These are phyloP conservation scores for Fusarium avenaceum DNA, from an alignment of 2,329 filamentous ascomycete genomes.

Conservation along the genomic window DNA sequence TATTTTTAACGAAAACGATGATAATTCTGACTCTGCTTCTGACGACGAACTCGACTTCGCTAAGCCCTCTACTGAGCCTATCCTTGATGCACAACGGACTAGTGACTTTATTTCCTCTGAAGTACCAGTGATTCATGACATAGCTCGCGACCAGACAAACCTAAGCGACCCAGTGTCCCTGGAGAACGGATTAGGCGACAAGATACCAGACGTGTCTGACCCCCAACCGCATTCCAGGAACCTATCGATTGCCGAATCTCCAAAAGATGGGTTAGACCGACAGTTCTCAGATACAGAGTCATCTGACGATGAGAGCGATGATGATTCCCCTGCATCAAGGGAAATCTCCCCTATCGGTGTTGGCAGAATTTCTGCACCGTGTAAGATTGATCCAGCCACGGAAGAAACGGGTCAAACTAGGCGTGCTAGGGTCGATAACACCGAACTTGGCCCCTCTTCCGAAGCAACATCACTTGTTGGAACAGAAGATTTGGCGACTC, in stretches of 20 bases:
- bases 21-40: constrained; percentile 6
- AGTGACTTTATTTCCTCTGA: constrained; percentile 1
- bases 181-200: constrained; percentile 1
- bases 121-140: neutral
- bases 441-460: neutral
- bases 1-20: neutral
- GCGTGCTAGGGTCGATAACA: neutral
- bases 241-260: neutral
- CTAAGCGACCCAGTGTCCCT: neutral
- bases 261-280: neutral
- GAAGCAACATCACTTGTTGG: neutral
- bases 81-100: neutral
- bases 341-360: constrained; percentile 20
- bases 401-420: neutral
- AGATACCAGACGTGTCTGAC: neutral
- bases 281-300: neutral
- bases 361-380: constrained; percentile 10
- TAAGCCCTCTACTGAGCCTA: neutral
- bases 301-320: constrained; percentile 31
- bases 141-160: neutral
- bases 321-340: constrained; percentile 14
- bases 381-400: neutral
- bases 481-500: neutral
- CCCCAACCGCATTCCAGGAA: neutral
- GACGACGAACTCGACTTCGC: constrained; percentile 1